These are phyloP conservation scores for Gaertneriomyces semiglobifer DNA, from an alignment of 192 early-diverging fungal genomes.

Conservation along the genomic window DNA sequence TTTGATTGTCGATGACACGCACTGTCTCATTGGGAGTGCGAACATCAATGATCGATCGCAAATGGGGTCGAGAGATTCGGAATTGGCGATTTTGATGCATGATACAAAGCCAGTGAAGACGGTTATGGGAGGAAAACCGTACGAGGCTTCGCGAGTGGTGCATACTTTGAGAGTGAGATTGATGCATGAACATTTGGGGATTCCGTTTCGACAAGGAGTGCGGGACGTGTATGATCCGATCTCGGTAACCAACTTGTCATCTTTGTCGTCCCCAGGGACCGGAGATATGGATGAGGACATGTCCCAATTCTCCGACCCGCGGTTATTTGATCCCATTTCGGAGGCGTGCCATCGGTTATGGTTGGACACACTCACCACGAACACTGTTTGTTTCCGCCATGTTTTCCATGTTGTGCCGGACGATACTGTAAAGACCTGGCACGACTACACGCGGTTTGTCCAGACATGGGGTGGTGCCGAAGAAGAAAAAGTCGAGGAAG, in stretches of 20 bases:
- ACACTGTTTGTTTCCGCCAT: conserved; percentile 69
- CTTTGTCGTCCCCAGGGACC: no score
- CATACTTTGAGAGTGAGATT: conserved; percentile 69
- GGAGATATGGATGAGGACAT: not conserved
- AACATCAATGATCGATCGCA: conserved; percentile 93
- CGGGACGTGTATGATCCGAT: conserved; percentile 17
- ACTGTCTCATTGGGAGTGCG: conserved; percentile 79
- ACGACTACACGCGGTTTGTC: conserved; percentile 28
- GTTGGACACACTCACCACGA: conserved; percentile 59
- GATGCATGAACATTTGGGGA: conserved; percentile 79
- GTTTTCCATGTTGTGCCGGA: conserved; percentile 87
- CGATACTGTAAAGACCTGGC: conserved; percentile 66
- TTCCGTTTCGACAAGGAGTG: conserved; percentile 38
- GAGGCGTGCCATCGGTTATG: conserved; percentile 63
- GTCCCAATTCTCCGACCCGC: conserved; percentile 3
- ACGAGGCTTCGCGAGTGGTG: conserved; percentile 70
- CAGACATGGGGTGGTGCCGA: conserved; percentile 13
- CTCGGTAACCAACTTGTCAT: no score
- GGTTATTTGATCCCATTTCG: conserved; percentile 60
- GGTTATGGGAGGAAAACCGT: conserved; percentile 71
- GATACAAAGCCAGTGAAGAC: conserved; percentile 65
- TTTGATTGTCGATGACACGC: conserved; percentile 81
- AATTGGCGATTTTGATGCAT: conserved; percentile 80
- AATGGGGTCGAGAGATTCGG: conserved; percentile 80
- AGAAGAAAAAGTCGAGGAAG: conserved; percentile 22